phyloP scores from a whole-genome alignment of 805 yeast species.

The Torulaspora indica region DNA sequence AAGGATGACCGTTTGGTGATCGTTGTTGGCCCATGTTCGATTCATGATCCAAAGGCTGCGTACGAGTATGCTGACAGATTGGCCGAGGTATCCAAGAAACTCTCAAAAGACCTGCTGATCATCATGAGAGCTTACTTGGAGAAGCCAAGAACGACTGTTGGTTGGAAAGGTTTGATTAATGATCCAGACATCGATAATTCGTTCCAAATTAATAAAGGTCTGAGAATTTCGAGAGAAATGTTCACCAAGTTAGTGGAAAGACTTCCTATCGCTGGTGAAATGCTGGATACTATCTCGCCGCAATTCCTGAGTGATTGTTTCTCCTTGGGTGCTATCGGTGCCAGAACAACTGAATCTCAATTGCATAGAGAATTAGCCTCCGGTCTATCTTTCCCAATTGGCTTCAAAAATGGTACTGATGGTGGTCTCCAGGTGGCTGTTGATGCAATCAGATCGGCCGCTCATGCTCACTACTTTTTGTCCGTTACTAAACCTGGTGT shows the following conservation, averaged over 20 bases:
- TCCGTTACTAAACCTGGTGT: conserved; percentile 95
- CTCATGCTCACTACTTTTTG: conserved; percentile 89
- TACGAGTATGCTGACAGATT: conserved; percentile 76
- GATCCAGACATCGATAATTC: conserved; percentile 95
- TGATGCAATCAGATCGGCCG: conserved; percentile 89
- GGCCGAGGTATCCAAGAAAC: conserved; percentile 51
- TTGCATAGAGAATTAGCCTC: conserved; percentile 95
- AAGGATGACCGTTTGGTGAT: conserved; percentile 82
- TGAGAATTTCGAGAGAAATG: conserved; percentile 80
- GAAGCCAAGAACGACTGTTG: conserved; percentile 97
- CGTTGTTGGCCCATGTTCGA: conserved; percentile 95
- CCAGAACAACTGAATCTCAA: conserved; percentile 97
- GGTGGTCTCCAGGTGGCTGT: conserved; percentile 92
- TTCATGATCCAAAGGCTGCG: conserved; percentile 92
- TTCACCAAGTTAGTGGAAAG: conserved; percentile 76
- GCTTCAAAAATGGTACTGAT: conserved; percentile 97
- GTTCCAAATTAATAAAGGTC: conserved; percentile 91
- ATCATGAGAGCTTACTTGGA: conserved; percentile 98
- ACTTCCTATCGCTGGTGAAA: conserved; percentile 93
- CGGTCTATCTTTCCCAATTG: conserved; percentile 95
- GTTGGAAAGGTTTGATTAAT: conserved; percentile 97
- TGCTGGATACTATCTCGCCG: conserved; percentile 97
- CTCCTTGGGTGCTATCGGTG: conserved; percentile 97
- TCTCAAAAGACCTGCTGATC: conserved; percentile 71
- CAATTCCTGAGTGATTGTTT: conserved; percentile 90